Conservation (phyloP, 2,329 filamentous ascomycete species). For the Ceratocystis cubensis region DNA sequence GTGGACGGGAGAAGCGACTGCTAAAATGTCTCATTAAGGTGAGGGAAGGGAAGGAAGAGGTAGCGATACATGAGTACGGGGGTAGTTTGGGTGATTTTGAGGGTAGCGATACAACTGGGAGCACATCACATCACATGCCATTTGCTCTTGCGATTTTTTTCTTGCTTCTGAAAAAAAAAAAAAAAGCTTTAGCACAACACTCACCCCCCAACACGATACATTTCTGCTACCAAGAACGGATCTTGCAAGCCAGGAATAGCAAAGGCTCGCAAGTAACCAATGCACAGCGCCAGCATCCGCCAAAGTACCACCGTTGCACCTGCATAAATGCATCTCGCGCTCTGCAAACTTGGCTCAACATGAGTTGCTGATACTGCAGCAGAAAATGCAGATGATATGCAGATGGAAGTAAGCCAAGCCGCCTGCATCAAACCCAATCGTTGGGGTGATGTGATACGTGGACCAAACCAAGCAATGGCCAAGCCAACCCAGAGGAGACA, state of each 20-base stretch:
- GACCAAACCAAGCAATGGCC: too few relatives aligned
- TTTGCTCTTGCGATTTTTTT: too few relatives aligned
- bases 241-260: too few relatives aligned
- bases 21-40: neutral
- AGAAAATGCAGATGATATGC: neutral
- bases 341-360: neutral
- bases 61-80: neutral
- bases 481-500: neutral
- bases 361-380: constrained; percentile 2
- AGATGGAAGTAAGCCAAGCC: neutral
- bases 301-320: constrained; percentile 1
- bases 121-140: too few relatives aligned
- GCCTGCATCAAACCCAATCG: neutral
- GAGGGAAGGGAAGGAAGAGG: neutral
- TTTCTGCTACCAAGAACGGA: too few relatives aligned
- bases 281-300: neutral
- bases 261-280: neutral
- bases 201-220: too few relatives aligned
- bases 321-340: neutral
- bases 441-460: too few relatives aligned
- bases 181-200: too few relatives aligned
- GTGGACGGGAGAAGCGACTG: neutral
- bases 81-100: neutral
- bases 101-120: neutral
- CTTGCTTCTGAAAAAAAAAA: too few relatives aligned